These are phyloP conservation scores for Sphaerosporella brunnea DNA, from an alignment of 495 filamentous ascomycete species.

Conservation along the genomic window DNA sequence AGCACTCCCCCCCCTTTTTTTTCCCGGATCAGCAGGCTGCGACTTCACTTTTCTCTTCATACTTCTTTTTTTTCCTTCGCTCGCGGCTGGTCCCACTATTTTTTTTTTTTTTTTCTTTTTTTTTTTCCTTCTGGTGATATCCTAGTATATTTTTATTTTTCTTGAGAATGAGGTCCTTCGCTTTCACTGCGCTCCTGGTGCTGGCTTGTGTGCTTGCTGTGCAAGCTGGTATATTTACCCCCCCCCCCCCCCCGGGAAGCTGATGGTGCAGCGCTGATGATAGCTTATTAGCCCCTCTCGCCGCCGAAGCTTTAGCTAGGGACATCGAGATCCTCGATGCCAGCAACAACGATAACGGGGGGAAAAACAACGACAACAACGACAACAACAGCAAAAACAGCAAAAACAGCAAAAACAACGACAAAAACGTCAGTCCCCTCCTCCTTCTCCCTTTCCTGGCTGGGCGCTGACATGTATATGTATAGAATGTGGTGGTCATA, in stretches of 20 bases:
- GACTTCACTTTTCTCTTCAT: neutral
- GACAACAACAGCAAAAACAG: neutral
- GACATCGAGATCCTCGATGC: neutral
- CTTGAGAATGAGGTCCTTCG: neutral
- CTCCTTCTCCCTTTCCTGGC: too few species aligned
- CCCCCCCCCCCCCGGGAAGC: neutral
- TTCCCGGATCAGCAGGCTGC: neutral
- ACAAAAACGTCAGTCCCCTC: neutral
- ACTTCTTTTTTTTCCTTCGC: neutral
- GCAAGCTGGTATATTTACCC: constrained; percentile 3
- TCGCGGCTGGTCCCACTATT: neutral
- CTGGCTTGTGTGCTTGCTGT: constrained; percentile 5
- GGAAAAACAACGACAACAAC: constrained; percentile 2
- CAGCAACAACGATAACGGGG: neutral
- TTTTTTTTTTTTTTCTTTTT: neutral
- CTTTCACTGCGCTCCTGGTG: neutral
- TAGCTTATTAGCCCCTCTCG: too few species aligned
- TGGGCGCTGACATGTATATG: too few species aligned
- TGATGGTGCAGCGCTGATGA: too few species aligned
- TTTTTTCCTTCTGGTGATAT: neutral
- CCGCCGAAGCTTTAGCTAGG: neutral
- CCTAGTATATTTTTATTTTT: neutral
- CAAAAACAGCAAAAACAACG: constrained; percentile 2
- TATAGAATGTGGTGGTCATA: too few species aligned
- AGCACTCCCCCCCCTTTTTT: too few species aligned